Conservation (phyloP, 2,329 filamentous ascomycete genomes). For the Tricladium varicosporioides region DNA sequence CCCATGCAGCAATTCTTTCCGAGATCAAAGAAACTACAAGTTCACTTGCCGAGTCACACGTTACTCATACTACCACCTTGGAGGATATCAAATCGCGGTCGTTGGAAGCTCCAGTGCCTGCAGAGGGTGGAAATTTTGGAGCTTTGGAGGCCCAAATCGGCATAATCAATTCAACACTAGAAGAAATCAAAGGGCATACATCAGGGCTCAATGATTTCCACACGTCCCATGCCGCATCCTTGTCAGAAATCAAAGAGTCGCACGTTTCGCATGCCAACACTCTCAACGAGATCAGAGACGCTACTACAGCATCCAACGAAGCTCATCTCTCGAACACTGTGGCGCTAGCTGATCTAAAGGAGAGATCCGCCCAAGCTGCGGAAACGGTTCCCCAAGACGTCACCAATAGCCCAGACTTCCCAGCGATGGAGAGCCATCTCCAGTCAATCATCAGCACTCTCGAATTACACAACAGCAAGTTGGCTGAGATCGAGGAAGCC, state of each 20-base stretch:
- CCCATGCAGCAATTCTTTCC: constrained; percentile 10
- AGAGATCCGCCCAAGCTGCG: constrained; percentile 3
- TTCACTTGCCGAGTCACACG: constrained; percentile 11
- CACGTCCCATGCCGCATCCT: constrained; percentile 3
- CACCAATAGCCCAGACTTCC: constrained; percentile 9
- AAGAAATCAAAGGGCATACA: constrained; percentile 13
- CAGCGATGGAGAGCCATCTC: constrained; percentile 20
- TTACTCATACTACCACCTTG: constrained; percentile 13
- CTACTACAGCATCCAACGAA: constrained; percentile 11
- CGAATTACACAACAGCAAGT: constrained; percentile 14
- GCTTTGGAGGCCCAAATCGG: no score
- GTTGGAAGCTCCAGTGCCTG: not conserved
- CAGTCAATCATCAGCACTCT: constrained; percentile 20
- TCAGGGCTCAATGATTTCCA: constrained; percentile 7
- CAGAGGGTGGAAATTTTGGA: not conserved
- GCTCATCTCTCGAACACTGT: constrained; percentile 13
- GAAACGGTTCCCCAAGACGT: not conserved
- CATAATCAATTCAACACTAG: not conserved
- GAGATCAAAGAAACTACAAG: constrained; percentile 24
- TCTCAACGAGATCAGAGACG: constrained; percentile 23
- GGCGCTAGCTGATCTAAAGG: constrained; percentile 19
- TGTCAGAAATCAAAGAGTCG: no score
- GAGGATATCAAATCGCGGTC: constrained; percentile 17
- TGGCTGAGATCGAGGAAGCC: constrained; percentile 19
- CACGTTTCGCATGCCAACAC: not conserved